Conservation (phyloP, 768 basidiomycete genomes). For the Daedalea quercina region DNA sequence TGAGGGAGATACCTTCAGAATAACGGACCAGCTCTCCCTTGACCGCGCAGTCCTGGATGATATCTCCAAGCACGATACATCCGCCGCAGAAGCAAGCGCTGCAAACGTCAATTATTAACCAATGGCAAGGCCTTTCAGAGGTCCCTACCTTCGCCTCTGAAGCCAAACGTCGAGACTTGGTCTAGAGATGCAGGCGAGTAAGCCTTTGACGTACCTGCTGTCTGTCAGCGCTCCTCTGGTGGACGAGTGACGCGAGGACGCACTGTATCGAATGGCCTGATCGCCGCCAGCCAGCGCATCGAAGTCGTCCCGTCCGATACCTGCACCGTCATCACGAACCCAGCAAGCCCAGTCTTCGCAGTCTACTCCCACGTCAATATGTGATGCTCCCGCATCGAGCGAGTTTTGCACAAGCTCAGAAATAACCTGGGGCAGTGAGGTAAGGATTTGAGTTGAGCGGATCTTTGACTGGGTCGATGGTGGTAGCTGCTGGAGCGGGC, state of each 20-base stretch:
- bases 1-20: conserved; percentile 63
- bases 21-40: conserved; percentile 65
- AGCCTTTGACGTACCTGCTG: conserved; percentile 66
- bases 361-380: conserved; percentile 68
- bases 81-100: conserved; percentile 83
- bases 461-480: conserved; percentile 59
- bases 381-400: conserved; percentile 69
- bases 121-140: background rate
- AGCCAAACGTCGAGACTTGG: conserved; percentile 69
- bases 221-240: background rate
- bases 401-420: conserved; percentile 88
- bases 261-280: conserved; percentile 63
- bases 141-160: conserved; percentile 81
- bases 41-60: conserved; percentile 64
- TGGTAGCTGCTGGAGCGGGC: conserved; percentile 33
- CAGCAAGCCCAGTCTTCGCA: conserved; percentile 76
- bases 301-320: conserved; percentile 61
- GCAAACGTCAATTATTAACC: background rate
- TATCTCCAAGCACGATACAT: conserved; percentile 77
- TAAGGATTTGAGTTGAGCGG: conserved; percentile 80
- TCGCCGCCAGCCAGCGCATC: conserved; percentile 42
- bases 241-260: conserved; percentile 19
- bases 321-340: conserved; percentile 81
- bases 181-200: conserved; percentile 45
- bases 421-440: conserved; percentile 71